Conservation (phyloP, 345 rosid genomes). For the Hypericum androsaemum region DNA sequence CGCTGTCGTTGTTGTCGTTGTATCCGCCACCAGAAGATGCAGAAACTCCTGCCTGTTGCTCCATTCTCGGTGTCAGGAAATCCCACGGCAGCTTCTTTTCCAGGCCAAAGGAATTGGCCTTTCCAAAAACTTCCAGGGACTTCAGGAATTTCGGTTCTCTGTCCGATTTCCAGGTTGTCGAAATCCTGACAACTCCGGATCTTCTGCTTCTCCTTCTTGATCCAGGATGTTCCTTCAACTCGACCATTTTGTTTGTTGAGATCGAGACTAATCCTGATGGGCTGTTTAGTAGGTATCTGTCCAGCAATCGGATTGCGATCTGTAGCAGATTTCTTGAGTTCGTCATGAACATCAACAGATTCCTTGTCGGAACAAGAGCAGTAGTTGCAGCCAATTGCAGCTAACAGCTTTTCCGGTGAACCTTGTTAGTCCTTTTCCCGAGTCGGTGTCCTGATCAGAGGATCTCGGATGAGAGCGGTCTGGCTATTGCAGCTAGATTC, state of each 20-base stretch:
- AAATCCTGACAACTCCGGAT: not conserved
- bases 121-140: constrained; percentile 54
- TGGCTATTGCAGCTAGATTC: constrained; percentile 65
- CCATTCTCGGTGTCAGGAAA: too few species aligned
- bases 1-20: constrained; percentile 50
- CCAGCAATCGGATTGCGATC: constrained; percentile 9
- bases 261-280: too few species aligned
- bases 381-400: constrained; percentile 41
- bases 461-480: constrained; percentile 26
- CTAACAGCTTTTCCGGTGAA: constrained; percentile 36
- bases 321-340: constrained; percentile 31
- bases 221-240: too few species aligned
- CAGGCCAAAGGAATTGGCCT: constrained; percentile 19
- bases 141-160: constrained; percentile 28
- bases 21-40: constrained; percentile 12
- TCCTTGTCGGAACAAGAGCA: constrained; percentile 48
- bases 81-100: constrained; percentile 50
- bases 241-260: too few species aligned
- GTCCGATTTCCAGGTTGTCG: constrained; percentile 13
- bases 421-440: constrained; percentile 21
- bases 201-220: constrained; percentile 4
- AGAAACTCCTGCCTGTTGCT: constrained; percentile 18
- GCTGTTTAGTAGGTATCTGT: not conserved
- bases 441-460: constrained; percentile 5
- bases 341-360: constrained; percentile 42